A percentile compares a stretch with the other conserved stretches of the same genome.
Conservation (phyloP, 2,329 filamentous ascomycete genomes). For the Geosmithia putterillii region DNA sequence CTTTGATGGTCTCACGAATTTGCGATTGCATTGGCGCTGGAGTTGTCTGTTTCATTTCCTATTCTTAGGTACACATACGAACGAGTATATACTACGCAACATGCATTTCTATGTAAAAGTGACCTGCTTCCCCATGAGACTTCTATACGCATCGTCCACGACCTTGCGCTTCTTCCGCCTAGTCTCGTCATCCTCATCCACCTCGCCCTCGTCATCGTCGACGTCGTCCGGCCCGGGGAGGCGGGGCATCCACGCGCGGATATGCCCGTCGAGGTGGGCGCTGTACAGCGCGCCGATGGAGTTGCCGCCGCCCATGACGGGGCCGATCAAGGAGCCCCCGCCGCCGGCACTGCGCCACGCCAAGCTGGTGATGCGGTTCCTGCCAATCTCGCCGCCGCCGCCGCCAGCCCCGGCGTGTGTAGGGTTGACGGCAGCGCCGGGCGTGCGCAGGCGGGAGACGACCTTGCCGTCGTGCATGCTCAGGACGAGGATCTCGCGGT, state of each 20-base stretch:
- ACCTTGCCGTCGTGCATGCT: conserved; percentile 67
- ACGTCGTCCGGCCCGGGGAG: conserved; percentile 37
- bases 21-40: background rate
- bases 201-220: conserved; percentile 32
- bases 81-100: too few species aligned
- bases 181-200: conserved; percentile 26
- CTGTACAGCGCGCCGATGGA: conserved; percentile 56
- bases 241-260: conserved; percentile 63
- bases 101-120: conserved; percentile 37
- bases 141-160: conserved; percentile 68
- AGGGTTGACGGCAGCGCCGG: conserved; percentile 30
- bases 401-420: conserved; percentile 21
- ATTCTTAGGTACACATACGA: background rate
- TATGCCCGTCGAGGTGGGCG: conserved; percentile 72
- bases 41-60: background rate
- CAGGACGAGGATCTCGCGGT: conserved; percentile 66
- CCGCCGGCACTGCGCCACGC: conserved; percentile 59
- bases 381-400: conserved; percentile 44
- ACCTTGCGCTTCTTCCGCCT: conserved; percentile 59
- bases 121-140: conserved; percentile 60
- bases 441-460: conserved; percentile 57
- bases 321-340: conserved; percentile 38
- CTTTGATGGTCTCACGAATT: background rate
- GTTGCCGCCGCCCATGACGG: conserved; percentile 47
- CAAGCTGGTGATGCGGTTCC: conserved; percentile 60